Evolutionary conservation across 208 protist genomes (phyloP).

Genomic region (Leishmania arabica): DNA sequence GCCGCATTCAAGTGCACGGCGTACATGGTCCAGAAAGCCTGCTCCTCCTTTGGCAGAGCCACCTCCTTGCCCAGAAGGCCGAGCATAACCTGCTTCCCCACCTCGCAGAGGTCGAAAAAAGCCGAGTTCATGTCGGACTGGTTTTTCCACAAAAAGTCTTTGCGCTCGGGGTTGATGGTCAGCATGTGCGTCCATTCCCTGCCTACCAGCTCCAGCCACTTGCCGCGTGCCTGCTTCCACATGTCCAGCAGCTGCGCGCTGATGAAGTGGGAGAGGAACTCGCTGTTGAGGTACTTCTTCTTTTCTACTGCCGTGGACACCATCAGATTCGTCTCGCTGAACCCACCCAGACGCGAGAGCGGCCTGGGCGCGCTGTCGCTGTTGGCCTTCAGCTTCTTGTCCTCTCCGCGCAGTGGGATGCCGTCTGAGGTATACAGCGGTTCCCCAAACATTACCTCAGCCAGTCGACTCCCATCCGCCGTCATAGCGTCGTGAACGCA

Average conservation of each 20-base stretch:
- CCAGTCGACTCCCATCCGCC: constrained; percentile 11
- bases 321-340: constrained; percentile 41
- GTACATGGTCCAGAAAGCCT: constrained; percentile 77
- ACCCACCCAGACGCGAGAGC: constrained; percentile 45
- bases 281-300: constrained; percentile 45
- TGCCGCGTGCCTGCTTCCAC: constrained; percentile 52
- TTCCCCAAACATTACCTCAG: constrained; percentile 66
- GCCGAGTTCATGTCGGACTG: constrained; percentile 76
- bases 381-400: constrained; percentile 44
- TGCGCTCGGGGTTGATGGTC: constrained; percentile 47
- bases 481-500: constrained; percentile 41
- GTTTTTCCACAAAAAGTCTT: constrained; percentile 85
- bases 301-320: constrained; percentile 43
- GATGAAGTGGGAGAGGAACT: constrained; percentile 42
- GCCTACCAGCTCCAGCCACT: constrained; percentile 69
- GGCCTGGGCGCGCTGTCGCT: constrained; percentile 17
- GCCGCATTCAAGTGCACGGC: constrained; percentile 58
- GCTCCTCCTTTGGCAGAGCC: constrained; percentile 49
- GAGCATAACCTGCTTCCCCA: constrained; percentile 79
- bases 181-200: constrained; percentile 58
- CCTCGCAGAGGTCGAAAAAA: constrained; percentile 91
- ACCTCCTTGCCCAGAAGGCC: constrained; percentile 59
- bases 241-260: constrained; percentile 57
- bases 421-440: constrained; percentile 48
- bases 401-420: constrained; percentile 39